Conservation (phyloP, 2,329 filamentous ascomycete species). For the Penicillium sp. region DNA sequence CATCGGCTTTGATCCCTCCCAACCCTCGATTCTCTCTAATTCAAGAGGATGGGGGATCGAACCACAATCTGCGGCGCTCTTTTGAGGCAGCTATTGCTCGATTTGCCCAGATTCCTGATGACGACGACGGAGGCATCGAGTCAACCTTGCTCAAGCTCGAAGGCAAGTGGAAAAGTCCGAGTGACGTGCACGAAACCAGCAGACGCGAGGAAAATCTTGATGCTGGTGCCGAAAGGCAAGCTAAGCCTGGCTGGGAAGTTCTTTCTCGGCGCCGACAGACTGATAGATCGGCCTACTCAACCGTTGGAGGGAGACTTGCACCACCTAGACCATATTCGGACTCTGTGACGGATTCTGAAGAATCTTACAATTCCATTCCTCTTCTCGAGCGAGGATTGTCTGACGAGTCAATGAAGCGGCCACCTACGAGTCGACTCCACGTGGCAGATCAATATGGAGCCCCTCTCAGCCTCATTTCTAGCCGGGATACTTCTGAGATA, state of each 20-base stretch:
- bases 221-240: neutral
- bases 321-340: conserved; percentile 44
- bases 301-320: conserved; percentile 31
- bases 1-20: conserved; percentile 34
- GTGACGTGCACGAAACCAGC: neutral
- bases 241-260: conserved; percentile 23
- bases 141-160: conserved; percentile 91
- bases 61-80: conserved; percentile 64
- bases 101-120: conserved; percentile 85
- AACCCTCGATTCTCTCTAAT: conserved; percentile 48
- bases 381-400: conserved; percentile 68
- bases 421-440: conserved; percentile 30
- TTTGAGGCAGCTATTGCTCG: conserved; percentile 89
- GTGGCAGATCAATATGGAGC: conserved; percentile 26
- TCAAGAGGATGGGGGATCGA: conserved; percentile 59
- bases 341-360: conserved; percentile 63
- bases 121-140: conserved; percentile 86
- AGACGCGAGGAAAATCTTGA: conserved; percentile 5
- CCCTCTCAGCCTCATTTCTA: conserved; percentile 35
- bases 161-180: conserved; percentile 69
- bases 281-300: conserved; percentile 33
- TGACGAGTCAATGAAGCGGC: conserved; percentile 56
- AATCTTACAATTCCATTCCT: conserved; percentile 77
- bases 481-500: conserved; percentile 33
- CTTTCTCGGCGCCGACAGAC: conserved; percentile 31